Conservation (phyloP, 768 basidiomycete species). For the Aureoboletus auriporus region DNA sequence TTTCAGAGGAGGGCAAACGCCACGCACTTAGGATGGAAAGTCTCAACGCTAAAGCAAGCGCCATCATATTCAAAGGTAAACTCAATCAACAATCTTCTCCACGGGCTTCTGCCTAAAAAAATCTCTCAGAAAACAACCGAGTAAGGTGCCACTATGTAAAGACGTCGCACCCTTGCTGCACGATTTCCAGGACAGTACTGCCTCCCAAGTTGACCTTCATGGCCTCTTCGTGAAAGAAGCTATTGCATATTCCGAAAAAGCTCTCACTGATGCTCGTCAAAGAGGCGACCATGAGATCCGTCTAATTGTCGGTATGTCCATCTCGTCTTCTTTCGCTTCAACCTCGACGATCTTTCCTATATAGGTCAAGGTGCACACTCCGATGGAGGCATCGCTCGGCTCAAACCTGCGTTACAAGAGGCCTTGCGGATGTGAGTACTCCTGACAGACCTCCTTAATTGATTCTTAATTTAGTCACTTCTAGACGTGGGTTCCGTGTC, state of each 20-base stretch:
- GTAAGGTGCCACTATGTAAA: constrained; percentile 26
- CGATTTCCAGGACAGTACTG: constrained; percentile 48
- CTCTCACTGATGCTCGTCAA: constrained; percentile 59
- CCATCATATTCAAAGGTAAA: constrained; percentile 74
- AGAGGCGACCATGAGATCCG: constrained; percentile 60
- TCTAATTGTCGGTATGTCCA: constrained; percentile 76
- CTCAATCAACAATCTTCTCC: constrained; percentile 7
- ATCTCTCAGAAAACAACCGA: constrained; percentile 65
- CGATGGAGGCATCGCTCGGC: constrained; percentile 66
- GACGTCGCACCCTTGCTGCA: neutral
- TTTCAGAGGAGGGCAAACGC: constrained; percentile 74
- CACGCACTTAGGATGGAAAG: constrained; percentile 74
- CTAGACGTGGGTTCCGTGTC: constrained; percentile 66
- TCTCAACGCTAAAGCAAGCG: constrained; percentile 74
- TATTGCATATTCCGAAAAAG: constrained; percentile 64
- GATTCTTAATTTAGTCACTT: neutral
- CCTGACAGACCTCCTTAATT: neutral
- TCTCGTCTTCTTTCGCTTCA: neutral
- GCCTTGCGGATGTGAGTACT: constrained; percentile 65
- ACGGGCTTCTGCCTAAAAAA: neutral
- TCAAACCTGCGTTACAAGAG: constrained; percentile 87
- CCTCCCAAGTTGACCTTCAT: constrained; percentile 83
- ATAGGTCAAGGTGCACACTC: constrained; percentile 84
- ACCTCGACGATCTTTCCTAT: constrained; percentile 19
- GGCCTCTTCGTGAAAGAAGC: constrained; percentile 93